Evolutionary conservation across 495 filamentous ascomycete genomes (phyloP), one percentile per base, ranked within the genome.

Genomic region (Penicillium bovifimosum): DNA sequence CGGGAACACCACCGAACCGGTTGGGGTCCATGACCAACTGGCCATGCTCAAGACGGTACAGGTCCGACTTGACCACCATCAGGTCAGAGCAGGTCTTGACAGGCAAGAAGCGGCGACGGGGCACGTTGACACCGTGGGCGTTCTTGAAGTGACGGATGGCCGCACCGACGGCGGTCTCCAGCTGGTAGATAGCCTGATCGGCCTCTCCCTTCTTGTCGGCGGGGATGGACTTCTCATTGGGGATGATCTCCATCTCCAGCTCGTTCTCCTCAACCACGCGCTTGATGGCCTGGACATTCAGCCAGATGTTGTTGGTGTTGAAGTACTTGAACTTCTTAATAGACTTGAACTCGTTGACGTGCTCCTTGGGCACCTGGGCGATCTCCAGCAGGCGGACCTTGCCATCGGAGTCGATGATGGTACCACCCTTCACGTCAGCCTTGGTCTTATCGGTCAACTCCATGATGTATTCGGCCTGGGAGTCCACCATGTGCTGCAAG

Each of bases 311-410:
- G 87, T 99, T 99, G 74, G 93, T 99, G 84, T 99, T 99, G 86
- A 99, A 99, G 84, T 99, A 99, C 80, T 96, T 96, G 86, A 99
- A 99, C 81, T 99, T 99, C 86, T 97, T 99, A 79, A 99, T 99
- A 42, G 93, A 96, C 85, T 99, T 99, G 89, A 99, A 99, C 76
- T 99, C 93, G 76, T 99, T 96, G 65, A 88, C 87, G 77, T 99
- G 92, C 77, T 97, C 90, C 82, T 96, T 97, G 74, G 95, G 93
- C n/a, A 99, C 93, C 77, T 99, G 93, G 10, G 93, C 93, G 59
- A 99, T 96, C 81, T 99, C 93, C 32, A 99, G 85, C 34, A 99
- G 85, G 63, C 93, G 91, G 59, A 90, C 93, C 53, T 87, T 89
- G 62, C 91, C 91, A 65, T 99, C 93, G 73, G 96, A 95, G 78